phyloP scores from a whole-genome alignment of 2,329 filamentous ascomycete species.

The Lasiodiplodia citricola region DNA sequence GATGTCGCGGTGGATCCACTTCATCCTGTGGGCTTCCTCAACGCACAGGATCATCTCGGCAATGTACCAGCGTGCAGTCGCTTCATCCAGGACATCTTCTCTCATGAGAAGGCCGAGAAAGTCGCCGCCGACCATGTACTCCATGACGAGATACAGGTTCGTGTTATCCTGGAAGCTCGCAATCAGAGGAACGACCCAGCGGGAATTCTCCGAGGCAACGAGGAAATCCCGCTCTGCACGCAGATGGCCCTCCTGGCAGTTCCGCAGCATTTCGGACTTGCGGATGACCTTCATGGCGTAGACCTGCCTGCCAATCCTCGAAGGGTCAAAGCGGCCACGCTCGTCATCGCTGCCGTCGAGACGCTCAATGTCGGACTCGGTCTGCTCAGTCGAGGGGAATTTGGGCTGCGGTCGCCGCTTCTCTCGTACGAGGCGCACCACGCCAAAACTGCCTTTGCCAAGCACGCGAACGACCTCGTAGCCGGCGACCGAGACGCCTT shows the following conservation, averaged over 20 bases:
- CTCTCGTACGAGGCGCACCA: conserved; percentile 84
- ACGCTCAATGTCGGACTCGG: conserved; percentile 28
- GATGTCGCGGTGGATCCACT: conserved; percentile 93
- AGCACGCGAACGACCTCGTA: conserved; percentile 83
- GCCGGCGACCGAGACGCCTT: conserved; percentile 62
- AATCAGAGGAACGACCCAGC: conserved; percentile 87
- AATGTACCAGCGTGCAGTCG: conserved; percentile 81
- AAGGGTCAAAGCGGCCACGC: conserved; percentile 9
- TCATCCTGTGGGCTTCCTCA: conserved; percentile 85
- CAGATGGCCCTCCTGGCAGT: conserved; percentile 89
- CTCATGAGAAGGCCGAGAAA: conserved; percentile 87
- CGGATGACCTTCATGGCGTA: conserved; percentile 98
- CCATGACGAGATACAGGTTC: conserved; percentile 93
- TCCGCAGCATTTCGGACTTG: conserved; percentile 90
- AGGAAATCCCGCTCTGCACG: conserved; percentile 91
- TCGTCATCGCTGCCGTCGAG: conserved; percentile 27
- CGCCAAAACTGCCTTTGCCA: conserved; percentile 92
- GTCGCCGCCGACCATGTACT: conserved; percentile 96
- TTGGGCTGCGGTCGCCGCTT: conserved; percentile 39
- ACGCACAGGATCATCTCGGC: conserved; percentile 96
- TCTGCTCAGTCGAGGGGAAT: conserved; percentile 26
- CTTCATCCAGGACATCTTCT: conserved; percentile 81
- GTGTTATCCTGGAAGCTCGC: conserved; percentile 86
- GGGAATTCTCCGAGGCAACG: conserved; percentile 83
- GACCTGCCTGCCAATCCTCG: conserved; percentile 60